A percentile compares a stretch with the other conserved stretches of the same genome.
Conservation (phyloP, 345 rosid genomes). For the Populus simonii region DNA sequence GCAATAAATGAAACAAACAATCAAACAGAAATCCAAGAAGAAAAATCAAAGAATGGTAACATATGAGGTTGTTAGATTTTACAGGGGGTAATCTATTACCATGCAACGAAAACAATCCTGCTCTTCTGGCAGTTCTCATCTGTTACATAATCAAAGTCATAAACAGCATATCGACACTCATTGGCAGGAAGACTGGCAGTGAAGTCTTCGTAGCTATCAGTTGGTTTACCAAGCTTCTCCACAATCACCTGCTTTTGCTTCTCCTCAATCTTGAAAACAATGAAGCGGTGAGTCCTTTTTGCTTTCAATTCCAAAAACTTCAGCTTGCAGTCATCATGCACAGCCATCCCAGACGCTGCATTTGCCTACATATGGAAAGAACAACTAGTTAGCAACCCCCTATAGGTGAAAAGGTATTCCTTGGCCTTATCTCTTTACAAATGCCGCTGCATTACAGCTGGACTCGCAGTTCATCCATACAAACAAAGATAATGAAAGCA, state of each 20-base stretch:
- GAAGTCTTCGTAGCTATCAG: slow-evolving; percentile 51
- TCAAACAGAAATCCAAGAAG: background rate
- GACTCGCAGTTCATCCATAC: background rate
- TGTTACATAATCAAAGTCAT: slow-evolving; percentile 62
- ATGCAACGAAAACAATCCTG: slow-evolving; percentile 62
- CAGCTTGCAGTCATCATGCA: slow-evolving; percentile 73
- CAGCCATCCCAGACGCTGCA: slow-evolving; percentile 70
- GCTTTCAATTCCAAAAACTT: slow-evolving; percentile 62
- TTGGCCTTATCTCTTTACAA: background rate
- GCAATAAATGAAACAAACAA: background rate
- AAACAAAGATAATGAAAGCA: background rate
- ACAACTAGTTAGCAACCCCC: background rate
- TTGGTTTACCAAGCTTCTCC: slow-evolving; percentile 63
- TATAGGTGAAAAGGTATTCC: background rate
- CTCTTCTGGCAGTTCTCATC: slow-evolving; percentile 68
- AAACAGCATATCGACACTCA: slow-evolving; percentile 71
- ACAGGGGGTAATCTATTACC: slow-evolving; percentile 30
- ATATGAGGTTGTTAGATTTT: background rate
- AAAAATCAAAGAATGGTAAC: background rate
- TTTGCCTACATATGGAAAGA: slow-evolving; percentile 40
- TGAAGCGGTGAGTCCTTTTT: slow-evolving; percentile 57
- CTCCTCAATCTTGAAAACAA: slow-evolving; percentile 65
- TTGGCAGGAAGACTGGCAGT: slow-evolving; percentile 56
- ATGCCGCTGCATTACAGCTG: background rate
- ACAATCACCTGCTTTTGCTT: slow-evolving; percentile 64